Evolutionary conservation across 2,329 filamentous ascomycete species (phyloP).

Genomic region (Atkinsonella hypoxylon): DNA sequence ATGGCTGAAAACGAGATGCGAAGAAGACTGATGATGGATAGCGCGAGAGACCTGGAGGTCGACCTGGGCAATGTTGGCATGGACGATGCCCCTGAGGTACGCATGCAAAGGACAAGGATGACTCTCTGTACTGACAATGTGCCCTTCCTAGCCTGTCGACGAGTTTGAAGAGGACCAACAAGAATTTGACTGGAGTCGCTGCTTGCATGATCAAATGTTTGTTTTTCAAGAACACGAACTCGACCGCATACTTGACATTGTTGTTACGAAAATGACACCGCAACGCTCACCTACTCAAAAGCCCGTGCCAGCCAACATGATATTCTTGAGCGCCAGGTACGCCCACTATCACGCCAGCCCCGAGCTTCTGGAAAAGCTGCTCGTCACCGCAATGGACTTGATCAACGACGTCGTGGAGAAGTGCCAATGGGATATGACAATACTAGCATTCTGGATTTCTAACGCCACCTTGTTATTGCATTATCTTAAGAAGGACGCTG

Average conservation of each 20-base stretch:
- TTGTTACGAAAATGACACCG: constrained; percentile 97
- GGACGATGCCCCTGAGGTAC: constrained; percentile 86
- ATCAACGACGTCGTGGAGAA: constrained; percentile 95
- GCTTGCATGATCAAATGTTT: constrained; percentile 97
- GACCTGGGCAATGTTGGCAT: constrained; percentile 91
- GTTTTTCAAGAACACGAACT: constrained; percentile 95
- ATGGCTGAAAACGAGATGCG: constrained; percentile 94
- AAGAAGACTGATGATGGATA: constrained; percentile 98
- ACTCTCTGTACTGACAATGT: constrained; percentile 14
- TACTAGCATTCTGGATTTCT: constrained; percentile 96
- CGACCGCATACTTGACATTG: constrained; percentile 81
- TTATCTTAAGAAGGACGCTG: constrained; percentile 89
- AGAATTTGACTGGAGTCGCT: constrained; percentile 92
- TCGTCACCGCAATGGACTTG: constrained; percentile 82
- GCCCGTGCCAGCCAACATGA: constrained; percentile 90
- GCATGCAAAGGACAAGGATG: constrained; percentile 11
- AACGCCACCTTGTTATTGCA: constrained; percentile 92
- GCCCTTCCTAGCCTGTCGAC: constrained; percentile 43
- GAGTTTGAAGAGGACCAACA: constrained; percentile 82
- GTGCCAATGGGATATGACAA: constrained; percentile 99
- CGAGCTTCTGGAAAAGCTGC: constrained; percentile 69
- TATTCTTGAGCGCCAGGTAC: constrained; percentile 91
- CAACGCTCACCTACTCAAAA: constrained; percentile 95
- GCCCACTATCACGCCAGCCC: constrained; percentile 90
- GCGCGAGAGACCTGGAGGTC: constrained; percentile 90